Conservation (phyloP, 2,329 filamentous ascomycete genomes). For the Ciborinia camelliae region DNA sequence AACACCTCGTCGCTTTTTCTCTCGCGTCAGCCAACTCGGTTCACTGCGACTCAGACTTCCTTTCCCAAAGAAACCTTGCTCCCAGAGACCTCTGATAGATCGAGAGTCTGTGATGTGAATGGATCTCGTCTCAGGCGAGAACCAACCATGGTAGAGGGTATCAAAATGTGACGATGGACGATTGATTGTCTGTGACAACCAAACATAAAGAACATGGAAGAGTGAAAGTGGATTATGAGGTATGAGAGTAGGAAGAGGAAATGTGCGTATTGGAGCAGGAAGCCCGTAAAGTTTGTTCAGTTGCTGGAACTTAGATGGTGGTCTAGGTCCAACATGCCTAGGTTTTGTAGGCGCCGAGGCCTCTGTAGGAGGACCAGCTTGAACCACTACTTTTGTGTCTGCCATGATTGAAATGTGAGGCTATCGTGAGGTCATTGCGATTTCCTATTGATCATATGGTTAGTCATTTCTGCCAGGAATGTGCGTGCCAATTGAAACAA, state of each 20-base stretch:
- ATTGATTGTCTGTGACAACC: conserved; percentile 67
- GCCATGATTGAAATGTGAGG: conserved; percentile 29
- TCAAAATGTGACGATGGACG: conserved; percentile 63
- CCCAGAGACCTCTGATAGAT: conserved; percentile 81
- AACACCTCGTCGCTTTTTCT: conserved; percentile 68
- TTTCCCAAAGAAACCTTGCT: conserved; percentile 96
- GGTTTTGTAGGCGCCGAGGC: conserved; percentile 18
- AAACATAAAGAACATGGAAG: conserved; percentile 73
- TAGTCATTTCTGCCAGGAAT: background rate
- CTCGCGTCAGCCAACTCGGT: conserved; percentile 84
- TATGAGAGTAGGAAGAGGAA: conserved; percentile 83
- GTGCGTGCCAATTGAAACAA: conserved; percentile 9
- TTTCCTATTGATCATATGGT: conserved; percentile 24
- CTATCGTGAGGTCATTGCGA: conserved; percentile 32
- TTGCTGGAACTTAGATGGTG: conserved; percentile 40
- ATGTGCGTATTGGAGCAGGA: conserved; percentile 74
- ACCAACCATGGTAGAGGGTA: conserved; percentile 67
- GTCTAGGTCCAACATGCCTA: conserved; percentile 22
- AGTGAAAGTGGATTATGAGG: conserved; percentile 90
- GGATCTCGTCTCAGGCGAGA: conserved; percentile 77
- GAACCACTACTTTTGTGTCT: conserved; percentile 23
- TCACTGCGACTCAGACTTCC: conserved; percentile 91
- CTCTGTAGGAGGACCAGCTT: conserved; percentile 16
- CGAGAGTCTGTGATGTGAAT: conserved; percentile 76
- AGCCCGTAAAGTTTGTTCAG: conserved; percentile 75